Base-by-base conservation (phyloP, 208 protist genomes). In the Phytomonas sp. region DNA sequence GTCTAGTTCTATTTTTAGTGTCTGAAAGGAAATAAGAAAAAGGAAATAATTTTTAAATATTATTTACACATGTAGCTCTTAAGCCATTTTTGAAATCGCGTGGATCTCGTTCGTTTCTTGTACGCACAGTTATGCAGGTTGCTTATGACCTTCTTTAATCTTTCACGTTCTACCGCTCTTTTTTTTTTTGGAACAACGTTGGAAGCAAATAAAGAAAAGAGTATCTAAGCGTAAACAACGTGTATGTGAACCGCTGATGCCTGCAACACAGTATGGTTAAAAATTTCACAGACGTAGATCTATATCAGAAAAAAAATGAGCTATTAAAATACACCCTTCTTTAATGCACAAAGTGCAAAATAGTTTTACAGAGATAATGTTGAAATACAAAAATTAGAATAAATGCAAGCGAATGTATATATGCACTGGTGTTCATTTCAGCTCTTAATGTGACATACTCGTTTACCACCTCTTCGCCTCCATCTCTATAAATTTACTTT, bases 191-290 rank as follows among this genome's bases (percentile, higher is more conserved):
- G 9, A 56, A 64, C 60, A 73, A 46, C 8, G 51, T 34, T 15
- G 62, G 23, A 60, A 71, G 28, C 51, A 76, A 76, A 76, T 60
- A 76, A 67, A 30, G 60, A 73, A 73, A 68, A 30, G 17, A 51
- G 37, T 56, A 53, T 73, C 64, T 43, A 73, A 51, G 59, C 40
- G 40, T 71, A 66, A 64, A 32, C 0, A 31, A 31, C 46, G 43
- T 66, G 62, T 56, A 56, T 56, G 20, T 26, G 20, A 56, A 56
- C 0, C 20, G 20, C 20, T 26, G 17, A 56, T 56, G 46, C 1
- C 23, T 23, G 46, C 46, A 56, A 26, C 20, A 56, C 46, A 26
- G 5, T 6, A 20, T 56, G 61, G 61, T 68, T 68, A 20, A 46
- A 30, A 60, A 30, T 40, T 37, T 68, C 6, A 59, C 30, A 63